Evolutionary conservation across 768 basidiomycete genomes (phyloP), one percentile per base, ranked within the genome.

Genomic region (Gelatoporia subvermispora): DNA sequence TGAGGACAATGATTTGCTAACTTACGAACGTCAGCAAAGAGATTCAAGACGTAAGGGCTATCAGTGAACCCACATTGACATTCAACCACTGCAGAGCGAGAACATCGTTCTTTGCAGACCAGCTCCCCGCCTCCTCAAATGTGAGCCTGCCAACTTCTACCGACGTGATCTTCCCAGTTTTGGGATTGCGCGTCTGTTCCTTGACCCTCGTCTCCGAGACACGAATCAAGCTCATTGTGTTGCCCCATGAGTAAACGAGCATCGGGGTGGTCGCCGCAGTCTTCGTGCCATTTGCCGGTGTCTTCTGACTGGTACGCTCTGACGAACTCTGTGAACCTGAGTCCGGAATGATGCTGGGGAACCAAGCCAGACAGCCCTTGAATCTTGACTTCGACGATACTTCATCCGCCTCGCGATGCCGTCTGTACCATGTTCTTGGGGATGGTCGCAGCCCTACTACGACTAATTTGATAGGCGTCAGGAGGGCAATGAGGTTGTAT

Each of bases 391-490:
- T 71, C 49, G 66, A 63, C n/a, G 60, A 56, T 3, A 66, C 68
- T 8, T 72, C 72, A 47, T 77, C 77, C 21, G 74, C 71, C 8
- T 69, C 59, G 9, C 88, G 81, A 50, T 81, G 71, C 45, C 73
- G 78, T 60, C 89, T 84, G 60, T 88, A 86, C 93, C 93, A 97
- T 0, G 94, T 99, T 60, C 88, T 83, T 8, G 96, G 90, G 0
- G 81, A 77, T 2, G 96, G 96, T 58, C 91, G 93, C 52, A 99
- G 64, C 4, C 93, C 93, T 9, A 98, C 93, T 31, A 98, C 78
- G 11, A 99, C 88, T 3, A 98, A 72, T 62, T 99, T 99, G 20
- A 84, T 77, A 0, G 91, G 82, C 0, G 96, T 99, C 24, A 98
- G 74, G 40, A 99, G 66, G 0, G 94, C 93, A 25, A 90, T 78